Evolutionary conservation across 2,329 filamentous ascomycete genomes (phyloP).

Genomic region (Aspergillus brunneoviolaceus): DNA sequence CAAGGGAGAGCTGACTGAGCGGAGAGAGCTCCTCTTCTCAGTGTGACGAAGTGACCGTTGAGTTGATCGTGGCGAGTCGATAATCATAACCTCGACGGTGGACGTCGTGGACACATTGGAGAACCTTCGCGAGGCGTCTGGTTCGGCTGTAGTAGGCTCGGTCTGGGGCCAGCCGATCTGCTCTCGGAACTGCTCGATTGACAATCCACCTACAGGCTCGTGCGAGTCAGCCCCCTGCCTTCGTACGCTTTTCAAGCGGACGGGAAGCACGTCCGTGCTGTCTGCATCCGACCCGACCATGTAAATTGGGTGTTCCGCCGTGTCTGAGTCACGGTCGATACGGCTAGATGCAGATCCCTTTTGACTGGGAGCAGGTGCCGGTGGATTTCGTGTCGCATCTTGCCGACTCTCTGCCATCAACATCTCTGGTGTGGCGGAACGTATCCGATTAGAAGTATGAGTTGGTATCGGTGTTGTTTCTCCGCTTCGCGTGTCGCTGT

Average conservation of each 20-base stretch:
- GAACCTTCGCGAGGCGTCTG: constrained; percentile 40
- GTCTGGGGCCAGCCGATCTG: constrained; percentile 52
- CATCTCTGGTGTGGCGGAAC: not conserved
- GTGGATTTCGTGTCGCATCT: constrained; percentile 20
- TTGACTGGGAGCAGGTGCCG: constrained; percentile 4
- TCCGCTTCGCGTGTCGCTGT: constrained; percentile 2
- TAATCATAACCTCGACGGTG: constrained; percentile 57
- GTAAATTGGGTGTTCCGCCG: constrained; percentile 4
- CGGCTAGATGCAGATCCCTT: constrained; percentile 6
- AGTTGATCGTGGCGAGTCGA: constrained; percentile 50
- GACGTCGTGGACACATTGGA: constrained; percentile 55
- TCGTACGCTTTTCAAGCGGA: constrained; percentile 32
- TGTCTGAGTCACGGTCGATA: constrained; percentile 3
- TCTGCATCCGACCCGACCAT: constrained; percentile 14
- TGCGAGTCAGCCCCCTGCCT: constrained; percentile 34
- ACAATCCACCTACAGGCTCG: constrained; percentile 31
- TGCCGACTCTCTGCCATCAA: constrained; percentile 26
- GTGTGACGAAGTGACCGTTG: constrained; percentile 53
- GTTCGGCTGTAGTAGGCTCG: constrained; percentile 27
- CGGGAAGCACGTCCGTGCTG: constrained; percentile 23
- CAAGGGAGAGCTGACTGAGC: constrained; percentile 47
- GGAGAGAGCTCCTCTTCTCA: constrained; percentile 53
- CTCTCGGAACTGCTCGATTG: constrained; percentile 50
- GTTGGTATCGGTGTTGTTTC: not conserved
- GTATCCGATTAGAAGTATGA: constrained; percentile 4